Evolutionary conservation across 176 grass and related monocot genomes (phyloP).

Genomic region (Chloris gayana): DNA sequence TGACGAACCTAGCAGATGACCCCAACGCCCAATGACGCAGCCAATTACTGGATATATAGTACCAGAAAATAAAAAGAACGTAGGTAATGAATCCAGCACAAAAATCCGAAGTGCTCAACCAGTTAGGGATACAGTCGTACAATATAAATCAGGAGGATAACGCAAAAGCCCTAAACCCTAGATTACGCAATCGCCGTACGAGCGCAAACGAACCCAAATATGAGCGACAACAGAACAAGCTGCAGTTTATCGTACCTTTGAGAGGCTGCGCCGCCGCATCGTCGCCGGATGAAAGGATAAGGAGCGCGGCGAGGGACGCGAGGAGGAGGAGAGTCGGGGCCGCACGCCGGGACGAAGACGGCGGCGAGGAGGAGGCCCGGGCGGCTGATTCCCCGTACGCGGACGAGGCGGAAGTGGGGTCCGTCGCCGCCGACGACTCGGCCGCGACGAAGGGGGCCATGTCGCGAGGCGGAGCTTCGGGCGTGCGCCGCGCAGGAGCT

Average conservation of each 20-base stretch:
- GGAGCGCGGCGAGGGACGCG: constrained; percentile 46
- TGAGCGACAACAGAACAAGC: not conserved
- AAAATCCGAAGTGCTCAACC: not conserved
- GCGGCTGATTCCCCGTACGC: not conserved
- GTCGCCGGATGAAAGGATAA: constrained; percentile 51
- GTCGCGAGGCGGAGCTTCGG: constrained; percentile 32
- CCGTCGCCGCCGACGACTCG: constrained; percentile 21
- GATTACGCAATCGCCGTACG: not conserved
- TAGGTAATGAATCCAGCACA: not conserved
- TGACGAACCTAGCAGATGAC: not conserved
- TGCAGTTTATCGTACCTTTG: constrained; percentile 7
- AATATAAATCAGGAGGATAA: not conserved
- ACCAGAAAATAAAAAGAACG: not conserved
- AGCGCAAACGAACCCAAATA: not conserved
- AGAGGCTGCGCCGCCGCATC: constrained; percentile 34
- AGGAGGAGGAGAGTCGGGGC: constrained; percentile 51
- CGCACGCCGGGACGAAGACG: constrained; percentile 16
- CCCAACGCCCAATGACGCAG: not conserved
- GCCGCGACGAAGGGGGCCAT: constrained; percentile 29
- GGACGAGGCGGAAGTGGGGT: constrained; percentile 7
- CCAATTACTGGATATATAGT: not conserved
- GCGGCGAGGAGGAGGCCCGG: not conserved
- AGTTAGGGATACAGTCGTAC: not conserved
- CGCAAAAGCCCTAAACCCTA: constrained; percentile 47
- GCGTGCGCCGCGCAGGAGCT: not conserved